These are phyloP conservation scores for Aquilaria malaccensis DNA, from an alignment of 345 rosid genomes.

Conservation along the genomic window DNA sequence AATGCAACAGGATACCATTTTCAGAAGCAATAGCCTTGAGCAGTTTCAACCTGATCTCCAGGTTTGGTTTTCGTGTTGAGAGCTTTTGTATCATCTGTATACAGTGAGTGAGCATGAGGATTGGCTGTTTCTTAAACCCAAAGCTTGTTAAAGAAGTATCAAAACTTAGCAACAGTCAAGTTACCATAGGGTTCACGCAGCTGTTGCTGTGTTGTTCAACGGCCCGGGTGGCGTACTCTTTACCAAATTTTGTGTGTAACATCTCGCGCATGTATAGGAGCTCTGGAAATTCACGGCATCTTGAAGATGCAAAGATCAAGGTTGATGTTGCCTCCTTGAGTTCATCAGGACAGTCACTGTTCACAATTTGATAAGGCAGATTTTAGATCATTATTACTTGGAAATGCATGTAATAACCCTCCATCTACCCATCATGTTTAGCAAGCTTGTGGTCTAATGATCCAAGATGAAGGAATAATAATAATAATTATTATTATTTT, in stretches of 20 bases:
- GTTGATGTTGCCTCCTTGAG: constrained; percentile 42
- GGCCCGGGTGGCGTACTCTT: constrained; percentile 31
- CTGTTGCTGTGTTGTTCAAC: constrained; percentile 30
- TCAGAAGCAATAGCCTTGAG: constrained; percentile 31
- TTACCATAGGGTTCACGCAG: constrained; percentile 42
- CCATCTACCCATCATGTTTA: not conserved
- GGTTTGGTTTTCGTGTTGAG: constrained; percentile 25
- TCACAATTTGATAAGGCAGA: not conserved
- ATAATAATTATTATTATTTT: not conserved
- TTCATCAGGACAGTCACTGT: constrained; percentile 47
- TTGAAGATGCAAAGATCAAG: constrained; percentile 53
- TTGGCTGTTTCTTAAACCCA: no score
- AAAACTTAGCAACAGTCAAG: no score
- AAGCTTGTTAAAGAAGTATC: no score
- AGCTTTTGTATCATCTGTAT: constrained; percentile 41
- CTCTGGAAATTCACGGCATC: constrained; percentile 54
- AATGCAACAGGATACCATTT: constrained; percentile 25
- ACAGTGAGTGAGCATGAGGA: no score
- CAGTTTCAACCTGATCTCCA: constrained; percentile 30
- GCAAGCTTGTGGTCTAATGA: no score
- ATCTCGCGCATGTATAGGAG: constrained; percentile 31
- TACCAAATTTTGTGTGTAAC: constrained; percentile 24
- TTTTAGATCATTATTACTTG: not conserved
- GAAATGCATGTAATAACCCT: not conserved
- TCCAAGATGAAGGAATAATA: no score